phyloP scores from a whole-genome alignment of 225 moss, liverwort and hornwort genomes.

The Marchantia paleacea region DNA sequence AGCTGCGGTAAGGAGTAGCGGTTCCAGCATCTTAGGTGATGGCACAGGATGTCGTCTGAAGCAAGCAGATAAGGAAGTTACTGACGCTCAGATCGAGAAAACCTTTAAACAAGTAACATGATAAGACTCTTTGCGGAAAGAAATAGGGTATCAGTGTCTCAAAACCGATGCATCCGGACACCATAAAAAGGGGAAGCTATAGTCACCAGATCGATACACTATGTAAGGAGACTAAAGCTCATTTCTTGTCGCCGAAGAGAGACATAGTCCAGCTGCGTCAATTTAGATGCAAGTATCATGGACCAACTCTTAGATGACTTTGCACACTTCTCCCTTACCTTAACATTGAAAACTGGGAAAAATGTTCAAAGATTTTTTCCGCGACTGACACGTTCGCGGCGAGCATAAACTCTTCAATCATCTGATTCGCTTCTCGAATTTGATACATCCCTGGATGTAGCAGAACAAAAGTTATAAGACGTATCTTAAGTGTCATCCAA shows the following conservation, averaged over 20 bases:
- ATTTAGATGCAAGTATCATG: no score
- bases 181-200: not conserved
- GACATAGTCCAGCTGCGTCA: not conserved
- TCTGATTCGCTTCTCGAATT: constrained; percentile 99
- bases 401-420: constrained; percentile 99
- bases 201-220: not conserved
- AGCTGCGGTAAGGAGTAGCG: constrained; percentile 77
- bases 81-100: not conserved
- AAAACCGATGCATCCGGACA: not conserved
- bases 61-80: not conserved
- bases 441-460: constrained; percentile 86
- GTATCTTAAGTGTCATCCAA: no score
- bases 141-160: not conserved
- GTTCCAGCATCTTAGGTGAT: constrained; percentile 93
- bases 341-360: constrained; percentile 76
- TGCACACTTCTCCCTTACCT: constrained; percentile 37
- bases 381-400: constrained; percentile 97
- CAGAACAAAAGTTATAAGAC: not conserved
- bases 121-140: not conserved
- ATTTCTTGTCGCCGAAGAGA: not conserved
- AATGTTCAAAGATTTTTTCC: constrained; percentile 76
- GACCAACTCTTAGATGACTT: no score
- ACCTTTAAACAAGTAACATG: constrained; percentile 4
- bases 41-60: constrained; percentile 92
- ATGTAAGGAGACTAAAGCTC: not conserved